phyloP scores from a whole-genome alignment of 768 basidiomycete species.

The Lentinula detonsa region DNA sequence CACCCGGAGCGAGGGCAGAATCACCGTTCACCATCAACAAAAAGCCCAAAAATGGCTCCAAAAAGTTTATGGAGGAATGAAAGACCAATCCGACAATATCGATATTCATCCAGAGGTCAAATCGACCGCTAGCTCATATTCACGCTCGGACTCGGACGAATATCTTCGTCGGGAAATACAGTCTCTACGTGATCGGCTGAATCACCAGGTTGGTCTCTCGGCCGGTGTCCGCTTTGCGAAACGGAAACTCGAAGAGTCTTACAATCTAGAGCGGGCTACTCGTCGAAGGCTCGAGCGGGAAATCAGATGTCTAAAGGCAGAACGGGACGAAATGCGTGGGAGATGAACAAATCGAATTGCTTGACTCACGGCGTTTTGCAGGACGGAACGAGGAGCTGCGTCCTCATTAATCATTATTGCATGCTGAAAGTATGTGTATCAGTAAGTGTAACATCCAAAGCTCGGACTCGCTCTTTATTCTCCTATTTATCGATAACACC shows the following conservation, averaged over 20 bases:
- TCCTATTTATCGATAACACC: not conserved
- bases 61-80: conserved; percentile 36
- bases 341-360: conserved; percentile 20
- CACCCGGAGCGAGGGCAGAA: conserved; percentile 17
- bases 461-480: not conserved
- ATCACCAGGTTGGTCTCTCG: conserved; percentile 21
- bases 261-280: conserved; percentile 24
- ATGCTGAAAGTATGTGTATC: no score
- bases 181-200: conserved; percentile 28
- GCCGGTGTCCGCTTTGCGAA: conserved; percentile 28
- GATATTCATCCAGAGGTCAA: not conserved
- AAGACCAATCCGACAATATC: not conserved
- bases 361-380: conserved; percentile 25
- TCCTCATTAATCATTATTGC: no score
- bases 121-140: not conserved
- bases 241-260: conserved; percentile 38
- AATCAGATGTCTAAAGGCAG: conserved; percentile 24
- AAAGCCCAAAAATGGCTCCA: conserved; percentile 40
- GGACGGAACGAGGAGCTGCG: not conserved
- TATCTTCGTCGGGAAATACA: conserved; percentile 30
- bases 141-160: conserved; percentile 6
- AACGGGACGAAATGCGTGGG: conserved; percentile 23
- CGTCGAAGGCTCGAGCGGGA: conserved; percentile 30
- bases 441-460: not conserved
- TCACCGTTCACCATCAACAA: conserved; percentile 28